These are phyloP conservation scores for Aspergillus funiculosus DNA, from an alignment of 495 filamentous ascomycete species.

Conservation along the genomic window DNA sequence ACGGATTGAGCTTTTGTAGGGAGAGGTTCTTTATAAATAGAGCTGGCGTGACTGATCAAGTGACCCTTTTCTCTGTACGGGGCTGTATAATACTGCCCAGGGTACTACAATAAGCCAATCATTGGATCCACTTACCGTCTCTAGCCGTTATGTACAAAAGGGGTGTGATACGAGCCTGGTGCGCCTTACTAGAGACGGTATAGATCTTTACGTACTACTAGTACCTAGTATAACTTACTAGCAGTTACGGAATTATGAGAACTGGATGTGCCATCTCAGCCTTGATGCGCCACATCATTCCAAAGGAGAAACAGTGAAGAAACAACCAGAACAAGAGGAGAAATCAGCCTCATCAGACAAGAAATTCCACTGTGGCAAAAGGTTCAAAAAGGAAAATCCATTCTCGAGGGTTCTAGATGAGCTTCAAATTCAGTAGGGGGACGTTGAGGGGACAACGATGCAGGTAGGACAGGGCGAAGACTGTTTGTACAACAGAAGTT, in stretches of 20 bases:
- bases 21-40: slow-evolving; percentile 5
- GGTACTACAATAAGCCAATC: slow-evolving; percentile 3
- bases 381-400: no score
- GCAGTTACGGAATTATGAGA: neutral
- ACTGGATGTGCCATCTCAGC: neutral
- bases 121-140: neutral
- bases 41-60: slow-evolving; percentile 1
- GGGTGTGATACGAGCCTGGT: no score
- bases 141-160: slow-evolving; percentile 1
- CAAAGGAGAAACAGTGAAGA: neutral
- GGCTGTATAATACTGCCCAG: neutral
- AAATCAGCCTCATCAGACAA: slow-evolving; percentile 15
- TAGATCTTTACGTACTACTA: no score
- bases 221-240: neutral
- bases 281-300: slow-evolving; percentile 13
- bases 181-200: no score
- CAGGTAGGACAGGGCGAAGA: slow-evolving; percentile 4
- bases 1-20: no score
- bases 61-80: slow-evolving; percentile 5
- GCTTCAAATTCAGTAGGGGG: neutral
- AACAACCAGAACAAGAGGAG: neutral
- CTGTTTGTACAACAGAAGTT: slow-evolving; percentile 2
- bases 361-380: slow-evolving; percentile 4
- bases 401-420: neutral
- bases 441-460: neutral